These are phyloP conservation scores for Sporormia fimetaria DNA, from an alignment of 495 filamentous ascomycete species.

Conservation along the genomic window DNA sequence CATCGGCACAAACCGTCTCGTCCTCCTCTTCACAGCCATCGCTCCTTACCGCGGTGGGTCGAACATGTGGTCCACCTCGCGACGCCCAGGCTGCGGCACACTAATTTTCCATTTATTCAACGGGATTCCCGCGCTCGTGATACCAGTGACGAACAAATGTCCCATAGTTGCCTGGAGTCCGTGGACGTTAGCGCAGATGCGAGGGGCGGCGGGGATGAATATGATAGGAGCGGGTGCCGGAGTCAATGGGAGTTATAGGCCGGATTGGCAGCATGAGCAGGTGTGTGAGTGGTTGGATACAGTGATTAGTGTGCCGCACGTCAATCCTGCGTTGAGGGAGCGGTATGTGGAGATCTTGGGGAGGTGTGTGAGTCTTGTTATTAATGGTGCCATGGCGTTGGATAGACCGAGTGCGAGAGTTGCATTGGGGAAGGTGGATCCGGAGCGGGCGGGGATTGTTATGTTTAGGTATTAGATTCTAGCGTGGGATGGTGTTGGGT, in stretches of 20 bases:
- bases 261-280: constrained; percentile 31
- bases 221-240: constrained; percentile 1
- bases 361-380: constrained; percentile 25
- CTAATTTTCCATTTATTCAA: constrained; percentile 35
- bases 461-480: constrained; percentile 27
- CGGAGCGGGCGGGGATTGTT: constrained; percentile 25
- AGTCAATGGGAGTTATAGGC: constrained; percentile 13
- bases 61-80: constrained; percentile 36
- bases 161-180: constrained; percentile 34
- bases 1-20: constrained; percentile 31
- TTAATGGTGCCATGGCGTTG: constrained; percentile 27
- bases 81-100: constrained; percentile 33
- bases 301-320: constrained; percentile 20
- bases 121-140: constrained; percentile 32
- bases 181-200: constrained; percentile 29
- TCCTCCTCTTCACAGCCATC: constrained; percentile 33
- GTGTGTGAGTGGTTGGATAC: constrained; percentile 30
- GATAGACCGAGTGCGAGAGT: constrained; percentile 19
- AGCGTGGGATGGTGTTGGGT: no score
- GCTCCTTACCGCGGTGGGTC: constrained; percentile 30
- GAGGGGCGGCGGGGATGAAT: constrained; percentile 10
- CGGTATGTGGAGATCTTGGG: constrained; percentile 26
- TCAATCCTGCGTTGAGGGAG: constrained; percentile 14
- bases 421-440: constrained; percentile 26
- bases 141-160: constrained; percentile 28